phyloP scores from a whole-genome alignment of 345 rosid species.

The Gossypium rotundifolium region DNA sequence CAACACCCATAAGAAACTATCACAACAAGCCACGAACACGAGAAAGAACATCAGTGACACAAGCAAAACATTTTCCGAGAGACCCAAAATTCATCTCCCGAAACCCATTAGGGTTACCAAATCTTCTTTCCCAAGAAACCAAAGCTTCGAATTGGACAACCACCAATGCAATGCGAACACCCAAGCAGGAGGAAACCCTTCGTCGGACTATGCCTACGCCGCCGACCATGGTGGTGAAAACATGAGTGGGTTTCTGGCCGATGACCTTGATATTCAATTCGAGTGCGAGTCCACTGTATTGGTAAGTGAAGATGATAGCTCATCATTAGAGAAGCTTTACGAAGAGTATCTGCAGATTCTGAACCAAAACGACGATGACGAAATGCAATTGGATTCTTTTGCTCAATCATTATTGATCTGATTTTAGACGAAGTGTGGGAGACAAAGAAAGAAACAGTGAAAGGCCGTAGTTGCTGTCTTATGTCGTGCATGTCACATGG shows the following conservation, averaged over 20 bases:
- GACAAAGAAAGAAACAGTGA: too few relatives aligned
- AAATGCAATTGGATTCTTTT: constrained; percentile 19
- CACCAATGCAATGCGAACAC: neutral
- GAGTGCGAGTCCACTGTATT: constrained; percentile 19
- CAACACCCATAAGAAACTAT: constrained; percentile 26
- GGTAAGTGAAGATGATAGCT: neutral
- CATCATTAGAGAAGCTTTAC: constrained; percentile 32
- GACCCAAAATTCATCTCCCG: constrained; percentile 21
- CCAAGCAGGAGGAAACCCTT: too few relatives aligned
- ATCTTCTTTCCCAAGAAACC: constrained; percentile 23
- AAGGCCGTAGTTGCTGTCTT: too few relatives aligned
- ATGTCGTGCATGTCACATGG: neutral
- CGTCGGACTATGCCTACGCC: too few relatives aligned
- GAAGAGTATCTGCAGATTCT: constrained; percentile 44
- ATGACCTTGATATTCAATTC: neutral
- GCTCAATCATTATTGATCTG: constrained; percentile 25
- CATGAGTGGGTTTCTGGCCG: too few relatives aligned
- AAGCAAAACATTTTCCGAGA: neutral
- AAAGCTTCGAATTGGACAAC: constrained; percentile 22
- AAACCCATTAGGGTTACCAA: constrained; percentile 21
- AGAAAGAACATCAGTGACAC: neutral
- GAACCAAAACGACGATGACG: constrained; percentile 25
- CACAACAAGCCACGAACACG: constrained; percentile 8
- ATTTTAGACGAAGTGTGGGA: neutral
- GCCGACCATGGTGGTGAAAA: too few relatives aligned